Conservation (phyloP, 129 eudicot species). For the Chrysanthemum lavandulifolium region DNA sequence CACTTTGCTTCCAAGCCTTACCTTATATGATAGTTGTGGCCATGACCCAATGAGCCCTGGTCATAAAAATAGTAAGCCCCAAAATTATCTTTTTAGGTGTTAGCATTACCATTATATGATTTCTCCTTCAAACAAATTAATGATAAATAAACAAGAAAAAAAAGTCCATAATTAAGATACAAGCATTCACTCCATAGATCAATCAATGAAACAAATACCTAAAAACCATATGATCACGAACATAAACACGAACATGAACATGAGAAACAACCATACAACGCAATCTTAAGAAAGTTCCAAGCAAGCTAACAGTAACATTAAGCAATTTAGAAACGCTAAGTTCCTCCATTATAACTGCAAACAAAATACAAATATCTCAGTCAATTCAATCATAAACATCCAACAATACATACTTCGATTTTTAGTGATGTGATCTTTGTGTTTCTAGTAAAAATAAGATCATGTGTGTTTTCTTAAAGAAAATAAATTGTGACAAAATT, state of each 20-base stretch:
- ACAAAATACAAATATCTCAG: conserved; percentile 12
- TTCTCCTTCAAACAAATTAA: too few species aligned
- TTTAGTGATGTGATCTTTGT: background rate
- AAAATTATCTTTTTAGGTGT: too few species aligned
- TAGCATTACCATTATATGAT: too few species aligned
- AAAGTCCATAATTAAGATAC: conserved; percentile 10
- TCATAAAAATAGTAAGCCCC: too few species aligned
- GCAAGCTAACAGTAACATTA: conserved; percentile 24
- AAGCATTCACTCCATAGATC: conserved; percentile 20
- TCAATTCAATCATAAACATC: background rate
- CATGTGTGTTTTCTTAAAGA: background rate
- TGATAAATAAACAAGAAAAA: conserved; percentile 3
- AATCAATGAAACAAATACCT: background rate
- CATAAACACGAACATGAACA: background rate
- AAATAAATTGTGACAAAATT: background rate
- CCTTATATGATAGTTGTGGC: too few species aligned
- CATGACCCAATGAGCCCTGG: too few species aligned
- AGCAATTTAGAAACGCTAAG: conserved; percentile 15
- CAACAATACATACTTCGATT: background rate
- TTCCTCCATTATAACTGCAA: conserved; percentile 23
- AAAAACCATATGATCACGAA: conserved; percentile 13
- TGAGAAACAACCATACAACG: conserved; percentile 15
- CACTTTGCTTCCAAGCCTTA: too few species aligned
- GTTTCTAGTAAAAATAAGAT: background rate
- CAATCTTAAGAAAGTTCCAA: conserved; percentile 20